Conservation (phyloP, 495 filamentous ascomycete genomes). For the Ascodesmis nigricans region DNA sequence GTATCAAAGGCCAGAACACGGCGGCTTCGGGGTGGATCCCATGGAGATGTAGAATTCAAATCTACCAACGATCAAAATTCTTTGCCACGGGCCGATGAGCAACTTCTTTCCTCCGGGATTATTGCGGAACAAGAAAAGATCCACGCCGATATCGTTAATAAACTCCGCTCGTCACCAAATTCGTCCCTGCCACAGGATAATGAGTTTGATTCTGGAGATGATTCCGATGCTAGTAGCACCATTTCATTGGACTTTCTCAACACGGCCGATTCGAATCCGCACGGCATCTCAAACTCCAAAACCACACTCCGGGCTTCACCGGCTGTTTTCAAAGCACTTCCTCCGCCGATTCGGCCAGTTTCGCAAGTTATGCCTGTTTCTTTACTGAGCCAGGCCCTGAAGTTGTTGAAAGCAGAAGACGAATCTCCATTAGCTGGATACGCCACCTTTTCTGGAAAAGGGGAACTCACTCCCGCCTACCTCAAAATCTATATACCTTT, state of each 20-base stretch:
- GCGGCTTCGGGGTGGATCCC: slow-evolving; percentile 17
- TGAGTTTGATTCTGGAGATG: slow-evolving; percentile 37
- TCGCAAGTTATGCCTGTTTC: slow-evolving; percentile 48
- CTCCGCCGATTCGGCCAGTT: slow-evolving; percentile 63
- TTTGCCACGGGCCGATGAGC: slow-evolving; percentile 17
- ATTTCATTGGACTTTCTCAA: slow-evolving; percentile 48
- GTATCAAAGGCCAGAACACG: slow-evolving; percentile 23
- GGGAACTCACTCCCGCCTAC: slow-evolving; percentile 56
- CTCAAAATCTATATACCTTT: slow-evolving; percentile 78
- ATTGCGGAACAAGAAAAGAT: slow-evolving; percentile 14
- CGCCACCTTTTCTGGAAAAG: slow-evolving; percentile 66
- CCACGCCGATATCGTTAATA: slow-evolving; percentile 15
- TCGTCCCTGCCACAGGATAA: slow-evolving; percentile 16
- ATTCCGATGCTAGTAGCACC: slow-evolving; percentile 36
- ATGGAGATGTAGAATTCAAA: slow-evolving; percentile 20
- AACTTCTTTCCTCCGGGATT: slow-evolving; percentile 19
- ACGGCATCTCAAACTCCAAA: slow-evolving; percentile 21
- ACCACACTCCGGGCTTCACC: slow-evolving; percentile 30
- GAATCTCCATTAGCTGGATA: slow-evolving; percentile 68
- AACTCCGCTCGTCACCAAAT: slow-evolving; percentile 17
- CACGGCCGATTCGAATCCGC: slow-evolving; percentile 33
- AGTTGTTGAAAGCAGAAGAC: slow-evolving; percentile 56
- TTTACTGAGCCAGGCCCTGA: slow-evolving; percentile 39
- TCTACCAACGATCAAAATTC: slow-evolving; percentile 7
- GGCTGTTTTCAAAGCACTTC: slow-evolving; percentile 49